These are phyloP conservation scores for Trichophyton simii DNA, from an alignment of 2,329 filamentous ascomycete species.

Conservation along the genomic window DNA sequence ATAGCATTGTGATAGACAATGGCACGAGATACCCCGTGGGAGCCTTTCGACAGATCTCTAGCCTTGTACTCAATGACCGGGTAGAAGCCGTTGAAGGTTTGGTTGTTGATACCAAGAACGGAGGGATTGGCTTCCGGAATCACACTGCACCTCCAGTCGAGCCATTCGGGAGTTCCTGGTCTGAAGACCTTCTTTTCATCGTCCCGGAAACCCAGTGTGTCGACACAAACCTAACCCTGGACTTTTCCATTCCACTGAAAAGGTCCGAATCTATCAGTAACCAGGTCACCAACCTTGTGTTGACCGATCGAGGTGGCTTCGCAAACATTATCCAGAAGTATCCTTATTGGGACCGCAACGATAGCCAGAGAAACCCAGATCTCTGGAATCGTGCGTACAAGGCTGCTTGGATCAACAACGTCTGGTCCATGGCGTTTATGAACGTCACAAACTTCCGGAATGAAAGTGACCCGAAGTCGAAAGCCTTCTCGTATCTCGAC, in stretches of 20 bases:
- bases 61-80: conserved; percentile 23
- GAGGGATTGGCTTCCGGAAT: conserved; percentile 36
- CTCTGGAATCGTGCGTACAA: conserved; percentile 31
- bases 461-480: neutral
- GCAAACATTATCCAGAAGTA: neutral
- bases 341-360: neutral
- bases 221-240: conserved; percentile 28
- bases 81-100: conserved; percentile 32
- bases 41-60: conserved; percentile 19
- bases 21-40: no score
- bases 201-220: conserved; percentile 37
- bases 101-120: conserved; percentile 31
- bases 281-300: neutral
- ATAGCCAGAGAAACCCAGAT: conserved; percentile 17
- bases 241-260: conserved; percentile 23
- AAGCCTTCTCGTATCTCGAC: neutral
- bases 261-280: neutral
- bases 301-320: conserved; percentile 29
- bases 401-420: conserved; percentile 34
- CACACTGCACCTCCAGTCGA: conserved; percentile 27
- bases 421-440: conserved; percentile 27
- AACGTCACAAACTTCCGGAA: conserved; percentile 26
- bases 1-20: conserved; percentile 20
- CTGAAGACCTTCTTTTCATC: conserved; percentile 38
- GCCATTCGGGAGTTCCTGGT: conserved; percentile 30